Evolutionary conservation across 2,329 filamentous ascomycete species (phyloP), one percentile per base, ranked within the genome.

Genomic region (Clarireedia paspali): DNA sequence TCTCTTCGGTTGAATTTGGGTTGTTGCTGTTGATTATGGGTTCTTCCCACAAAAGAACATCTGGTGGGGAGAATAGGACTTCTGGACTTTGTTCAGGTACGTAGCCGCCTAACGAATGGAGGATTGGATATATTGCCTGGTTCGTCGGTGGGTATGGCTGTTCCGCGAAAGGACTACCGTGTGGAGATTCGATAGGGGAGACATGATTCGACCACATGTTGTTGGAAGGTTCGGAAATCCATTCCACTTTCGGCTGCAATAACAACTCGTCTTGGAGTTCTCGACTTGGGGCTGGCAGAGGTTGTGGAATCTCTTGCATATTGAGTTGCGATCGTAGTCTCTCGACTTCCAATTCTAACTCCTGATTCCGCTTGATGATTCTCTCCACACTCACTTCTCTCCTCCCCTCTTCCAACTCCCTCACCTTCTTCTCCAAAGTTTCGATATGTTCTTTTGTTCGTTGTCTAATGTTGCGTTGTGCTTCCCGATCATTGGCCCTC

Each of bases 401-500:
- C n/a, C 58, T 54, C 34, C 55, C 56, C n/a, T 63, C 60, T 50
- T 68, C 64, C 26, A 67, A 53, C 49, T 68, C 66, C 57, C 62
- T 64, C 14, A 68, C 65, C 44, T 65, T 66, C 55, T 60, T 59
- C 61, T 68, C 66, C 24, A 65, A 47, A 20, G 45, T 58, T 39
- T 63, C 77, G 66, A 95, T 95, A 70, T 89, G 88, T 68, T 87
- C 82, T 74, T 90, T 91, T 39, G 89, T 95, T 63, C 91, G 81
- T 70, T 89, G 88, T 52, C 90, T 79, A 61, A 95, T 95, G 48
- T 89, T 89, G 47, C 90, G 82, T 73, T 96, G 90, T 42, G 91
- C 89, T 72, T 95, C 89, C 60, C 90, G 83, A 70, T 96, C 91
- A 74, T 95, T 95, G 68, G 89, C 88, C 62, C 91, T 81, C 77